Evolutionary conservation across 208 protist genomes (phyloP), one percentile per base, ranked within the genome.

Genomic region (Crithidia bombi): DNA sequence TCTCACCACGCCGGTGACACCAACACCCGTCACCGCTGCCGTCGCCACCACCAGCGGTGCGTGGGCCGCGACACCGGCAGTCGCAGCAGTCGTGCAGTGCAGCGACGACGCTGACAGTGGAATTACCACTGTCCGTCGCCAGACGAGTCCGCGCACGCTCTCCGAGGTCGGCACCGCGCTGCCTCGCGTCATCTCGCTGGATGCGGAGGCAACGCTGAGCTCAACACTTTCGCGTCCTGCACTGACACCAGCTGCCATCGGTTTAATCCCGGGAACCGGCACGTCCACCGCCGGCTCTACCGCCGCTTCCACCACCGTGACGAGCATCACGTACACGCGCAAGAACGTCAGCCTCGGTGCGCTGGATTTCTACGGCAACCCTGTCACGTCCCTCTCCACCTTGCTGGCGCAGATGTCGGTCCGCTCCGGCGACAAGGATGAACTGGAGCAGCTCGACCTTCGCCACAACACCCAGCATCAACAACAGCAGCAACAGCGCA

Each of bases 251-350:
- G 64, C 64, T 4, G 55, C 64, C 15, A 47, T 36, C 1, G 71
- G 71, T 0, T 55, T 54, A 11, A 32, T 38, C 2, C n/a, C n/a
- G n/a, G 63, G 26, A 12, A 56, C n/a, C 0, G 46, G 21, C 19
- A 44, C 55, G 3, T 49, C 71, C 1, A 67, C 56, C 10, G 52
- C 57, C 15, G 71, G 55, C 52, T 66, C 69, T 11, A 61, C 64
- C 50, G 38, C 52, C 52, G 54, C 65, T 41, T 64, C 63, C 12
- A 71, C 70, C 32, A 58, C 52, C 5, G 64, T 62, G 1, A 71
- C 64, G 11, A 77, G 71, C 33, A 64, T 77, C 30, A 77, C 71
- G n/a, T 77, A 71, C 71, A 77, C 73, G 9, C 73, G 65, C 32
- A 73, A 56, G 62, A 73, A 78, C 54, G 59, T 78, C n/a, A 63